phyloP scores from a whole-genome alignment of 177 flowering plant species.

The Telopea speciosissima region DNA sequence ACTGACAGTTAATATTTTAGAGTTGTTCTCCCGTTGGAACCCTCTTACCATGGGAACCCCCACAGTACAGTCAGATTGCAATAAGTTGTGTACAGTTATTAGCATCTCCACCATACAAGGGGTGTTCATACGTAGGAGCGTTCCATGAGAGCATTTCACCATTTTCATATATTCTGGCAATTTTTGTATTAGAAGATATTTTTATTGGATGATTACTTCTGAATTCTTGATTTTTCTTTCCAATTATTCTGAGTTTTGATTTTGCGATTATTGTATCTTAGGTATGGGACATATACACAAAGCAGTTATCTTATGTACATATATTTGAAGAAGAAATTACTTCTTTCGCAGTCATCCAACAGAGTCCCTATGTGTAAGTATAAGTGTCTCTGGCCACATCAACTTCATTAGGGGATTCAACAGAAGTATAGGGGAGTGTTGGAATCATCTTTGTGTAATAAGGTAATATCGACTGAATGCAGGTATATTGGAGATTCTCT shows the following conservation, averaged over 20 bases:
- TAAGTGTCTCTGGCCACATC: background rate
- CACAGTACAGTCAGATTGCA: no score
- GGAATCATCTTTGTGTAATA: background rate
- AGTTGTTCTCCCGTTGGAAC: no score
- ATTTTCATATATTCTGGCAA: no score
- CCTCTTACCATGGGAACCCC: no score
- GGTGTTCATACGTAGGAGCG: no score
- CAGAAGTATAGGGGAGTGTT: no score
- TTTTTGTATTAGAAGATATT: background rate
- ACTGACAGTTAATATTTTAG: no score
- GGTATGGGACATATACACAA: conserved; percentile 83
- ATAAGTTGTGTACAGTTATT: no score
- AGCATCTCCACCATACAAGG: no score
- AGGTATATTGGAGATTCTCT: conserved; percentile 74
- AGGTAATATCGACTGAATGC: conserved; percentile 9
- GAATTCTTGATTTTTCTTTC: background rate
- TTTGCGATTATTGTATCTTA: conserved; percentile 17
- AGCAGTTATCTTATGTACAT: conserved; percentile 47
- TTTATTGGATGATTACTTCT: background rate
- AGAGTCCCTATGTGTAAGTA: conserved; percentile 56
- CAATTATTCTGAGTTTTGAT: background rate
- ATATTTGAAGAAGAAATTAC: conserved; percentile 51
- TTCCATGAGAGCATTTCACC: no score
- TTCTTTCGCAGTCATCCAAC: conserved; percentile 49
- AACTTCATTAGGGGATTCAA: no score